Conservation (phyloP, 2,329 filamentous ascomycete genomes). For the Xylariales sp. region DNA sequence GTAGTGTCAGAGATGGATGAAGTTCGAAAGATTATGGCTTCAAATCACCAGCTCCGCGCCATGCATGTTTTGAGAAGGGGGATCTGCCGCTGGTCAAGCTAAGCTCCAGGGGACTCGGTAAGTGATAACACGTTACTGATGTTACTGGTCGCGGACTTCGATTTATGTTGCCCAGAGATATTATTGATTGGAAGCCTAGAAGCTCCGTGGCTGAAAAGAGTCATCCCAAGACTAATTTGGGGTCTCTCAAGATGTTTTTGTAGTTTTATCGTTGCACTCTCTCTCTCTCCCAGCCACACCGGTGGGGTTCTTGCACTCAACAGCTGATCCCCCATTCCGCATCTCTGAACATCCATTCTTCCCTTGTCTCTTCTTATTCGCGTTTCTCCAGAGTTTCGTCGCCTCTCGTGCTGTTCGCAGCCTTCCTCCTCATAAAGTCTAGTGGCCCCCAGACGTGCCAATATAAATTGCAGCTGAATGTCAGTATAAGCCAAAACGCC, state of each 20-base stretch:
- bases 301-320: neutral
- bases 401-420: neutral
- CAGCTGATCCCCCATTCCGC: no score
- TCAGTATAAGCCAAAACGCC: neutral
- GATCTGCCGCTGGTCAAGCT: no score
- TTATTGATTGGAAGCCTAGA: neutral
- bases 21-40: no score
- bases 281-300: neutral
- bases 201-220: neutral
- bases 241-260: neutral
- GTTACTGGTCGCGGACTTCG: no score
- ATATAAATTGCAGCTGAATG: neutral
- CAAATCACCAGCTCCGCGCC: no score
- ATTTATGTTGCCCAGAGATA: neutral
- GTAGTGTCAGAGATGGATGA: no score
- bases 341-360: no score
- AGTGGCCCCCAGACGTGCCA: neutral
- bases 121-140: no score
- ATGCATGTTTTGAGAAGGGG: no score
- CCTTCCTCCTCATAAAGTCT: neutral
- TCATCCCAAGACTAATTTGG: neutral
- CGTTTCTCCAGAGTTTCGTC: no score
- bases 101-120: no score
- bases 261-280: neutral
- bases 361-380: no score